Evolutionary conservation across 352 stramenopile genomes (phyloP).

Genomic region (Phytophthora pisi): DNA sequence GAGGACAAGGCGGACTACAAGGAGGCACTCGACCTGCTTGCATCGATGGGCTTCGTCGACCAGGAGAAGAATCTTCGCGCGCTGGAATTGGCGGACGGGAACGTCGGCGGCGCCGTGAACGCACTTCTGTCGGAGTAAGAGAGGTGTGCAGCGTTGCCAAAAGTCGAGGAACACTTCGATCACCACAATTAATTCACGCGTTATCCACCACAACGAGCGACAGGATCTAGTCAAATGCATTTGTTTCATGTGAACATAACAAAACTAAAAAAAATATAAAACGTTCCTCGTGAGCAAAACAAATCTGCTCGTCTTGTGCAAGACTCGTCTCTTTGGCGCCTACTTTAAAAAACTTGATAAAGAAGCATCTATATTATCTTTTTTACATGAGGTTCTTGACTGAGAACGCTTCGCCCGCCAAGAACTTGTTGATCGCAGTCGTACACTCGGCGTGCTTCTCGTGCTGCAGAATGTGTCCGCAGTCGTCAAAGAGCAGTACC

Average conservation of each 20-base stretch:
- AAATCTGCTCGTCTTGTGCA: too few species aligned
- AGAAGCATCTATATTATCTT: too few species aligned
- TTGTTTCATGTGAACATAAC: neutral
- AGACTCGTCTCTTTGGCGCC: too few species aligned
- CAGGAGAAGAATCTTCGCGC: conserved; percentile 49
- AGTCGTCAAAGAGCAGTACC: conserved; percentile 63
- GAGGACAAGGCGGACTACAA: conserved; percentile 33
- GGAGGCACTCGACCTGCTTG: conserved; percentile 49
- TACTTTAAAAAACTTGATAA: too few species aligned
- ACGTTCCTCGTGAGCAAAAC: neutral
- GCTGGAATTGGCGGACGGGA: conserved; percentile 51
- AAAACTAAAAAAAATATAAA: neutral
- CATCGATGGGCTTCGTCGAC: conserved; percentile 70
- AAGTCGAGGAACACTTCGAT: neutral
- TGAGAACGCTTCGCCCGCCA: conserved; percentile 32
- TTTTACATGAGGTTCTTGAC: conserved; percentile 16
- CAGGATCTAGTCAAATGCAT: too few species aligned
- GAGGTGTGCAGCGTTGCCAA: neutral
- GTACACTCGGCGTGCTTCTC: conserved; percentile 64
- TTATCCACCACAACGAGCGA: too few species aligned
- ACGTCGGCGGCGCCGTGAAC: conserved; percentile 56
- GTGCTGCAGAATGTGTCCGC: conserved; percentile 74
- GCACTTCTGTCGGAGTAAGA: conserved; percentile 57
- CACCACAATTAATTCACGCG: neutral
- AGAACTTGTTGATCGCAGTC: conserved; percentile 67